These are phyloP conservation scores for Diplosphaera chodatii DNA, from an alignment of 139 green algal genomes.

Conservation along the genomic window DNA sequence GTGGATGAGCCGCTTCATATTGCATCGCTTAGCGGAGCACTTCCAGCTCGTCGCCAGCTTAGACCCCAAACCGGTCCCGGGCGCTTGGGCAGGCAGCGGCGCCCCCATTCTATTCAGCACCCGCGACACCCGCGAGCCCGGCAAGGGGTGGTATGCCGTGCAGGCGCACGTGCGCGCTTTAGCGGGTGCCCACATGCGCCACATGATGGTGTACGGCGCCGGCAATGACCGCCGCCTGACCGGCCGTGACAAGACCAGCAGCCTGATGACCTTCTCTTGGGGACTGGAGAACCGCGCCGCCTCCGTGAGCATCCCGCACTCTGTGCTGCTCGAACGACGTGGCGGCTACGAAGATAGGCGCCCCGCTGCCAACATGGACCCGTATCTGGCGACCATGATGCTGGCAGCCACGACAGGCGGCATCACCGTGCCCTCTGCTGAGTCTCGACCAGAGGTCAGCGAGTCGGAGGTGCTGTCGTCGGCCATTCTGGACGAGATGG, in stretches of 20 bases:
- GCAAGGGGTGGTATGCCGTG: conserved; percentile 47
- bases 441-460: neutral
- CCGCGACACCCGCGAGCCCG: conserved; percentile 30
- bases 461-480: conserved; percentile 9
- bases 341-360: conserved; percentile 71
- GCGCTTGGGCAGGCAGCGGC: conserved; percentile 42
- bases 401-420: conserved; percentile 66
- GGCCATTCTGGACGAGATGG: conserved; percentile 28
- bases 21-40: conserved; percentile 55
- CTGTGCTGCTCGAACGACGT: conserved; percentile 24
- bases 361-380: conserved; percentile 63
- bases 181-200: conserved; percentile 36
- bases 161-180: conserved; percentile 46
- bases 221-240: conserved; percentile 33
- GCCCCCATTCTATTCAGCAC: conserved; percentile 70
- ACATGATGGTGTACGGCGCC: conserved; percentile 61
- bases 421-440: conserved; percentile 22
- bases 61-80: conserved; percentile 45
- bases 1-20: conserved; percentile 55
- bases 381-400: conserved; percentile 74
- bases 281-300: conserved; percentile 47
- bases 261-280: conserved; percentile 37
- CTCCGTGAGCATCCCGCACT: conserved; percentile 52
- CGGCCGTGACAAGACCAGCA: conserved; percentile 4
- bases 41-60: conserved; percentile 41